Evolutionary conservation across 2,329 filamentous ascomycete species (phyloP), one percentile per base, ranked within the genome.

Genomic region (Mycocentrospora acerina): DNA sequence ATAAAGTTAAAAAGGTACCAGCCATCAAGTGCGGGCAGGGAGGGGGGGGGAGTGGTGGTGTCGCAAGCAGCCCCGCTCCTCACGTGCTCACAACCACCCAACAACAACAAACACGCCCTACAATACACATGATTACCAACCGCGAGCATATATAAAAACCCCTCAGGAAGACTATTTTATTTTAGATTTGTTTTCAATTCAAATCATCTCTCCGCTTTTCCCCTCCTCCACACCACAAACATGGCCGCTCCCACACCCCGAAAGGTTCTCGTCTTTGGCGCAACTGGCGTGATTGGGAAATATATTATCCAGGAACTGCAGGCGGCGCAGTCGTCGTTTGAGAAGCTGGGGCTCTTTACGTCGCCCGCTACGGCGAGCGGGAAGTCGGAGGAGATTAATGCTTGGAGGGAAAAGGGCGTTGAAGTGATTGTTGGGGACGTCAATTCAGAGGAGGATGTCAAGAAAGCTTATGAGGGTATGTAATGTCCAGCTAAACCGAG

Each of bases 401-500:
- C 62, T 1, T 63, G 76, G 48, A 70, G 75, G 50, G 51, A 59
- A 14, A 59, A 68, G 41, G 75, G 76, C 2, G 72, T 81, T 7
- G 69, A 77, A 8, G 68, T 85, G 5, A 67, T 82, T 14, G 68
- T 77, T 1, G 82, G 81, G 15, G 72, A 82, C 53, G 53, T 83
- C 5, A 69, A 68, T 2, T 75, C 72, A 16, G 71, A 76, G 16
- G 57, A 67, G 9, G 77, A 81, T 36, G 68, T 86, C 2, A 61
- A 67, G 13, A 69, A 71, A n/a, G 81, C 82, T 2, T 85, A 80
- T 48, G 53, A 73, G 48, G 72, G 73, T 74, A 42, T 15, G 42
- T 40, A 12, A 30, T 36, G 24, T 24, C 24, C 28, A 22, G 11
- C 5, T 14, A 13, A 7, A 37, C 35, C 26, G 13, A 14, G 24